phyloP scores from a whole-genome alignment of 176 grass and related monocot genomes.

The Panicum miliaceum region DNA sequence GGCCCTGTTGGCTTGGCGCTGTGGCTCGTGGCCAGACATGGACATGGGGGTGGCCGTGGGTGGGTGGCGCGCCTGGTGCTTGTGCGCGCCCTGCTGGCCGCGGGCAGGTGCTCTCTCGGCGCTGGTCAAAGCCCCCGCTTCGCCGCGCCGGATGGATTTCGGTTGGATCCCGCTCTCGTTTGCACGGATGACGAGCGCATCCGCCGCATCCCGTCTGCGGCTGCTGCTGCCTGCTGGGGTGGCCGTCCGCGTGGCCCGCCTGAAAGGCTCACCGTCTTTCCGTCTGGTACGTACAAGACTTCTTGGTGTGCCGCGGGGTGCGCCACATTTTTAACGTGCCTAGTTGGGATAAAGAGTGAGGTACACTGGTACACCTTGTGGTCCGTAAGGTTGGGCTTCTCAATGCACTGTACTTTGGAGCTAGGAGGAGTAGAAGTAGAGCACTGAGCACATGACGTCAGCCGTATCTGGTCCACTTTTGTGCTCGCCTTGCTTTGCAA shows the following conservation, averaged over 20 bases:
- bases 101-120: constrained; percentile 29
- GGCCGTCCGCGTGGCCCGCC: neutral
- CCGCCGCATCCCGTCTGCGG: neutral
- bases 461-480: too few relatives aligned
- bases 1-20: constrained; percentile 25
- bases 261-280: neutral
- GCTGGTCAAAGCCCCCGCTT: constrained; percentile 25
- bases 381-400: too few relatives aligned
- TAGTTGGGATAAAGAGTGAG: too few relatives aligned
- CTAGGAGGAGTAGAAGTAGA: too few relatives aligned
- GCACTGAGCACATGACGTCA: too few relatives aligned
- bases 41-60: constrained; percentile 2
- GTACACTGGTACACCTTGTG: too few relatives aligned
- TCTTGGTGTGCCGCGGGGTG: neutral
- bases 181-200: neutral
- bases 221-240: too few relatives aligned
- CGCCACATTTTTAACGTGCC: too few relatives aligned
- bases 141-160: constrained; percentile 6
- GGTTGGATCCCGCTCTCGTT: neutral
- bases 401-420: too few relatives aligned
- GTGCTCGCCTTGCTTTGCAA: too few relatives aligned
- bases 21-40: neutral
- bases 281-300: neutral
- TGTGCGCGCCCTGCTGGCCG: constrained; percentile 47
- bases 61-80: constrained; percentile 20